A percentile compares a stretch with the other conserved stretches of the same genome.
phyloP scores from a whole-genome alignment of 2,329 filamentous ascomycete genomes.

The Diplodia intermedia region DNA sequence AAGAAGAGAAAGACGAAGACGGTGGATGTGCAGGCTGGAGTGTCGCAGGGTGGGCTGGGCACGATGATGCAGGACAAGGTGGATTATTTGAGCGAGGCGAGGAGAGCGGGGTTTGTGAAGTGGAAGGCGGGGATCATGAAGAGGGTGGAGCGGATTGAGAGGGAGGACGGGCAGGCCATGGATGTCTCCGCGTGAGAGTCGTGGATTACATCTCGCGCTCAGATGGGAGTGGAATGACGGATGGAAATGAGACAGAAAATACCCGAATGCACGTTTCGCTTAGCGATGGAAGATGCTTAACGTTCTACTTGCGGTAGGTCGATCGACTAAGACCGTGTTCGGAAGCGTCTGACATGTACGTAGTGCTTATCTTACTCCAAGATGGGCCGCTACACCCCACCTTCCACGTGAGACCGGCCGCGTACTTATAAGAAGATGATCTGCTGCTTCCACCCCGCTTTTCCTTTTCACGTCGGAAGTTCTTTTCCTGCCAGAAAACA shows the following conservation, averaged over 20 bases:
- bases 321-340: not conserved
- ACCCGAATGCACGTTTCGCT: not conserved
- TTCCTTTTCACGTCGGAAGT: not conserved
- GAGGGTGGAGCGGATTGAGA: constrained; percentile 53
- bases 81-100: constrained; percentile 72
- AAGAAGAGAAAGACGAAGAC: constrained; percentile 42
- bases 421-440: not conserved
- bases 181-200: constrained; percentile 17
- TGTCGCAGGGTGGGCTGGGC: constrained; percentile 54
- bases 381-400: not conserved
- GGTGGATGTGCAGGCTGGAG: constrained; percentile 35
- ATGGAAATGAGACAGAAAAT: not conserved
- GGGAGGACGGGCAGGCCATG: constrained; percentile 14
- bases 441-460: not conserved
- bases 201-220: not conserved
- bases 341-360: not conserved
- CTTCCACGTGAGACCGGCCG: not conserved
- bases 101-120: constrained; percentile 64
- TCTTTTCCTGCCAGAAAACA: not conserved
- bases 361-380: not conserved
- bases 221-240: not conserved
- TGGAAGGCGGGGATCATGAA: constrained; percentile 70
- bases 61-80: constrained; percentile 80
- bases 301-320: not conserved
- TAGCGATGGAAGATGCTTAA: not conserved